Evolutionary conservation across 257 asterid genomes (phyloP), one percentile per base, ranked within the genome.

Genomic region (Jaltomata sinuosa): DNA sequence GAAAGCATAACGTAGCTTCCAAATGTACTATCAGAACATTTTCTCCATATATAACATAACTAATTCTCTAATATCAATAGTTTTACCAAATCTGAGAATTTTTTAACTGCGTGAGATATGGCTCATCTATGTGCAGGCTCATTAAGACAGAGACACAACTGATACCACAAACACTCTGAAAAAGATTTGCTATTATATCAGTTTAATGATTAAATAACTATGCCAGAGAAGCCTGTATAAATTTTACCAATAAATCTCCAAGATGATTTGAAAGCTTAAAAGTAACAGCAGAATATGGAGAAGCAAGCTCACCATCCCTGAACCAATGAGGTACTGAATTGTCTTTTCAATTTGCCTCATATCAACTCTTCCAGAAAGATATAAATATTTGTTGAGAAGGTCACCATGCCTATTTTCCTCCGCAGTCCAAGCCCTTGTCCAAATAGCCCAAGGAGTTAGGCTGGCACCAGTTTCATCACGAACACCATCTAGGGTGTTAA

Each of bases 341-440:
- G 97, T 91, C 74, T 87, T 91, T 54, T 93, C 93, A 52, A 90
- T 85, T 85, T 90, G 94, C 89, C 76, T 89, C 94, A 93, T 93
- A 88, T 93, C 95, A 12, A 93, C 95, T 36, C 97, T 91, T 32
- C 95, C 94, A 11, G 94, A 87, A 72, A 93, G 97, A 81, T 91
- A 93, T 14, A 93, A 92, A 80, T 92, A 92, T 40, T 87, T 91
- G 80, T 93, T 92, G 79, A 91, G 94, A 83, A 91, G 93, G 85
- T 93, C 95, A 12, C 97, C 95, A 19, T 93, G 97, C 90, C 97
- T 88, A 84, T 93, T 92, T 84, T 92, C 96, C 89, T 93, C 94
- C 7, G 97, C 94, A 1, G 94, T 91, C 94, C 96, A 93, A 15
- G 96, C 94, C 83, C 96, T 87, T 3, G 94, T 93, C 97, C 96